A percentile compares a stretch with the other conserved stretches of the same genome.
These are phyloP conservation scores for Tricladium varicosporioides DNA, from an alignment of 2,329 filamentous ascomycete genomes.

Conservation along the genomic window DNA sequence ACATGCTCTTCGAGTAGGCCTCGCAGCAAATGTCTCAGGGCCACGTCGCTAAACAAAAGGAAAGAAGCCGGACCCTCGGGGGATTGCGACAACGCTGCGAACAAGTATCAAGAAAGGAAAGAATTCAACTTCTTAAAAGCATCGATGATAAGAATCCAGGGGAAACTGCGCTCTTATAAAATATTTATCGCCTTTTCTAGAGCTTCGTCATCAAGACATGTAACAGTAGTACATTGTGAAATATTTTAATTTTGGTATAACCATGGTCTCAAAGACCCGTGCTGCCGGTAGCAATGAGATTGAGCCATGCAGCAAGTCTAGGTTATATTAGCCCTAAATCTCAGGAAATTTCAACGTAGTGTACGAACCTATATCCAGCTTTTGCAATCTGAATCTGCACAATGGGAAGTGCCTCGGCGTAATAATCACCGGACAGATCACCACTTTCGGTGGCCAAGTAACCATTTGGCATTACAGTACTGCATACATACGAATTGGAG, in stretches of 20 bases:
- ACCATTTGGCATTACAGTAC: constrained; percentile 60
- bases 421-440: constrained; percentile 63
- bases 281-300: constrained; percentile 48
- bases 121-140: background rate
- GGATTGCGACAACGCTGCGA: background rate
- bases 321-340: background rate
- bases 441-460: constrained; percentile 51
- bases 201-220: no score
- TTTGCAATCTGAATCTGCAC: constrained; percentile 65
- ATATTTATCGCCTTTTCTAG: no score
- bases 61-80: background rate
- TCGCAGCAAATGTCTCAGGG: background rate
- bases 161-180: background rate
- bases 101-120: no score
- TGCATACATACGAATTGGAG: constrained; percentile 60
- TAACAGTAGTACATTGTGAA: no score
- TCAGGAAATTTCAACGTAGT: no score
- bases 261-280: background rate
- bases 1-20: background rate
- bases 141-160: background rate
- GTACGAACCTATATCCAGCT: constrained; percentile 55
- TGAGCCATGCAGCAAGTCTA: constrained; percentile 64
- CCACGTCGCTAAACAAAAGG: background rate
- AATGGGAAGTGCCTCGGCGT: constrained; percentile 57
- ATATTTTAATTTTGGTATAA: no score